phyloP scores from a whole-genome alignment of 2,329 filamentous ascomycete genomes.

The Colletotrichum falcatum region DNA sequence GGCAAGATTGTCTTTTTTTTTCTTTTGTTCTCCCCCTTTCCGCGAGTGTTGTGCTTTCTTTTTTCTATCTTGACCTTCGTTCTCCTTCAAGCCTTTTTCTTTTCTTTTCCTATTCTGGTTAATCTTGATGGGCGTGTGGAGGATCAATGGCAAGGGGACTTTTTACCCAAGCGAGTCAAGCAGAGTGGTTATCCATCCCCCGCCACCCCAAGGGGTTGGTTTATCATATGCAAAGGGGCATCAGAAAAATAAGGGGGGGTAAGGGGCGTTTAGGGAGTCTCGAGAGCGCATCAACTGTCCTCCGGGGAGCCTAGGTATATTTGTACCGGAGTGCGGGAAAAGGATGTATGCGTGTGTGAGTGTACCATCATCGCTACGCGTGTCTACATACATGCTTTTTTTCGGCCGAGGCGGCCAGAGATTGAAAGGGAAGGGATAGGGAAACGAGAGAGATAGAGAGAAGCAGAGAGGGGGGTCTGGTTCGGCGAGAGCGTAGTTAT shows the following conservation, averaged over 20 bases:
- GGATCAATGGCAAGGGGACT: background rate
- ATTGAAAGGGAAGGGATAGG: background rate
- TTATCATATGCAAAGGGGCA: background rate
- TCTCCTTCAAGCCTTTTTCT: too few species aligned
- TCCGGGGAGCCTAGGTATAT: background rate
- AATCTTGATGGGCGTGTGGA: background rate
- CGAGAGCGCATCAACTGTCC: background rate
- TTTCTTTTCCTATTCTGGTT: background rate
- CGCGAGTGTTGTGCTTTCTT: background rate
- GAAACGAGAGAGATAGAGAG: background rate
- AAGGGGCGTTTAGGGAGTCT: slow-evolving; percentile 5
- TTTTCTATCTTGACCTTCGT: too few species aligned
- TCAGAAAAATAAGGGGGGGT: background rate
- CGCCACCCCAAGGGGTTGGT: background rate
- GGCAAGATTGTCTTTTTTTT: slow-evolving; percentile 9
- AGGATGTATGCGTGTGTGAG: background rate
- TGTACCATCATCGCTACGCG: background rate
- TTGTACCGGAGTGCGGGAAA: background rate
- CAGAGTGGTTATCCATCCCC: background rate
- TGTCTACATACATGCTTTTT: background rate
- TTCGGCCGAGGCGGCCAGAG: background rate
- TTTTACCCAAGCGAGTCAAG: background rate
- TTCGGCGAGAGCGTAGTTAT: background rate
- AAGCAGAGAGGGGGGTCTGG: background rate
- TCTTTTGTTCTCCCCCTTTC: too few species aligned